Evolutionary conservation across 2,329 filamentous ascomycete species (phyloP).

Genomic region (Talaromyces rugulosus): DNA sequence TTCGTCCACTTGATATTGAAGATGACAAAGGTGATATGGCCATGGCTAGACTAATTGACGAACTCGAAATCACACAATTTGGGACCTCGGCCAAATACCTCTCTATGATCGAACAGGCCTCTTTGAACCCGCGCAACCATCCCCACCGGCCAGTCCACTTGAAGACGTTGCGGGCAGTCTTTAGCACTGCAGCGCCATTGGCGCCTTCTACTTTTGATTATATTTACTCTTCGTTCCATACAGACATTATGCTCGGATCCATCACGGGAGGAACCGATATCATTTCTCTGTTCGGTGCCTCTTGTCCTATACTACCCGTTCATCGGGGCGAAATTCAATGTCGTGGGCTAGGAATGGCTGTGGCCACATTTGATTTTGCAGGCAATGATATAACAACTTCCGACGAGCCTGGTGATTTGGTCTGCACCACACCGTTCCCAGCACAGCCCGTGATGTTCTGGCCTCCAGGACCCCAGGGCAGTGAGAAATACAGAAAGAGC

Average conservation of each 20-base stretch:
- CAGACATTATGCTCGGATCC: slow-evolving; percentile 77
- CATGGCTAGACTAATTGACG: slow-evolving; percentile 75
- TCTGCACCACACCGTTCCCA: slow-evolving; percentile 82
- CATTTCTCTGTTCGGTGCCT: slow-evolving; percentile 86
- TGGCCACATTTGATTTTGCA: slow-evolving; percentile 54
- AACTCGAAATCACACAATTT: slow-evolving; percentile 82
- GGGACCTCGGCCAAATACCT: slow-evolving; percentile 94
- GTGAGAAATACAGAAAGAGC: slow-evolving; percentile 71
- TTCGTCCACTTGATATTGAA: slow-evolving; percentile 60
- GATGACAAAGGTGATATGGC: slow-evolving; percentile 66
- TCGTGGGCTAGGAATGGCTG: slow-evolving; percentile 74
- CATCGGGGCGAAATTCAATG: slow-evolving; percentile 72
- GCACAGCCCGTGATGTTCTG: slow-evolving; percentile 91
- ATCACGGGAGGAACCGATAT: slow-evolving; percentile 98
- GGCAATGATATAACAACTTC: slow-evolving; percentile 56
- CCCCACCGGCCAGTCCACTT: slow-evolving; percentile 36
- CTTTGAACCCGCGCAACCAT: slow-evolving; percentile 56
- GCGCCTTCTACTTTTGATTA: slow-evolving; percentile 91
- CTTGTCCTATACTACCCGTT: slow-evolving; percentile 71
- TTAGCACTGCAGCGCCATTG: slow-evolving; percentile 88
- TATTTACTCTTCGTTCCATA: slow-evolving; percentile 77
- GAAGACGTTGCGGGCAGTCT: slow-evolving; percentile 71
- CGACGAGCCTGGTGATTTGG: slow-evolving; percentile 76
- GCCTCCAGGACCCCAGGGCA: slow-evolving; percentile 59
- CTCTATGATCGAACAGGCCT: slow-evolving; percentile 78